Base-by-base conservation (phyloP, 73 alveolate species). In the Paramecium tetraurelia region DNA sequence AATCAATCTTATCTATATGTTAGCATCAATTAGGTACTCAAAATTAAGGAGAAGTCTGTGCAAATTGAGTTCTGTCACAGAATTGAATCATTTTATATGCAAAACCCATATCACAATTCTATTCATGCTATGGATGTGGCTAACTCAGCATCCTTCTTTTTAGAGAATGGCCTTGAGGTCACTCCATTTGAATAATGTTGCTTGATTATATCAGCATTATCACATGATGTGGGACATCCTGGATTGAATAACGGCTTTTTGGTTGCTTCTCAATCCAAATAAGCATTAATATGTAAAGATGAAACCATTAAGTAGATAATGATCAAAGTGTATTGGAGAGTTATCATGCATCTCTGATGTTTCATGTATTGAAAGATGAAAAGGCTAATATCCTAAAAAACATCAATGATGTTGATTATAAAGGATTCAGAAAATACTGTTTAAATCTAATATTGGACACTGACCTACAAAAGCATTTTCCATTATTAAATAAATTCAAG, bases 141-240 rank as follows among this genome's bases (percentile, higher is more conserved):
- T 16, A 80, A 80, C 22, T 80, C 90, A 11, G 90, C 90, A 9
- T 33, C 90, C 1, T 80, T 80, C 35, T 80, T 80, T 48, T 24
- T 80, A 46, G 70, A 40, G 8, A 80, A 80, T 80, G 90, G 90
- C 4, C 8, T 80, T 1, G 22, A 41, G 2, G 69, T 53, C 1
- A 53, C 69, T n/a, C 69, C 69, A n/a, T 80, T 80, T 43, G 90
- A 80, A 22, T 41, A 41, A 46, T 21, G 75, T 18, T 80, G 90
- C 46, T 35, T 80, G 5, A 44, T 80, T 20, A 80, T 80, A 7
- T 80, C 90, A 21, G 33, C 75, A 40, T 22, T 80, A 46, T 59
- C 90, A 4, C 90, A 80, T 48, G 90, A 80, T 80, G 72, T 80
- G 1, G 90, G 90, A 80, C 90, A 80, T 48, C 90, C 90, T 12